Evolutionary conservation across 2,329 filamentous ascomycete species (phyloP).

Genomic region (Cadophora sp.): DNA sequence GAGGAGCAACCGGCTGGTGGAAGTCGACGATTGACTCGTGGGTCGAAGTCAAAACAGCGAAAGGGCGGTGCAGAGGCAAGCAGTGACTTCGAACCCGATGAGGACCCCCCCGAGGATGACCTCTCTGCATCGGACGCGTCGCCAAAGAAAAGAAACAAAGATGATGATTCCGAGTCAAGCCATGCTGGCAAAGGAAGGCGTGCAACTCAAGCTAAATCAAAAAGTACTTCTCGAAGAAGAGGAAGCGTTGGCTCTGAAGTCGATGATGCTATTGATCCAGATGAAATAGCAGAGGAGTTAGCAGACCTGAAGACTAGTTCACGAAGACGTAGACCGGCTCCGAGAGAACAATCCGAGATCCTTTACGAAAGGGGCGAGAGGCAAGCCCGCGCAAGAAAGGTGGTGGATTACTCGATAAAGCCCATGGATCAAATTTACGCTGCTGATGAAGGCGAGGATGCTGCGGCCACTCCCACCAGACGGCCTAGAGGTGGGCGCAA

Average conservation of each 20-base stretch:
- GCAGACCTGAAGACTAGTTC: constrained; percentile 61
- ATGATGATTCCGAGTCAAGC: constrained; percentile 56
- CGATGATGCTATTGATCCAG: constrained; percentile 63
- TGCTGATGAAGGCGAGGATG: constrained; percentile 75
- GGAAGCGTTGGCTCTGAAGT: constrained; percentile 58
- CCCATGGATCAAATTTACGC: constrained; percentile 74
- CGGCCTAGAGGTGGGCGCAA: constrained; percentile 66
- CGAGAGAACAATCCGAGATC: constrained; percentile 61
- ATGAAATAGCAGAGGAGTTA: constrained; percentile 71
- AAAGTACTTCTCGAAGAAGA: constrained; percentile 54
- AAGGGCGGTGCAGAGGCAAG: constrained; percentile 41
- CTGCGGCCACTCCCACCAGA: constrained; percentile 72
- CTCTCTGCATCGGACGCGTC: constrained; percentile 50
- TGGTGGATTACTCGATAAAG: constrained; percentile 86
- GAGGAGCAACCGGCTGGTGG: constrained; percentile 36
- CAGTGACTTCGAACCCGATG: constrained; percentile 46
- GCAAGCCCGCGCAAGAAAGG: constrained; percentile 63
- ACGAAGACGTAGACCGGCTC: constrained; percentile 52
- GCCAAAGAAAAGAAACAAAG: constrained; percentile 48
- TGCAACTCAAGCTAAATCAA: constrained; percentile 49
- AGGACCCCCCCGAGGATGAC: constrained; percentile 59
- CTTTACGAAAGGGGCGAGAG: constrained; percentile 63
- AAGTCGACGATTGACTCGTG: constrained; percentile 43
- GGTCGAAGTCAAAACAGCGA: constrained; percentile 37
- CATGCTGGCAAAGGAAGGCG: constrained; percentile 58